A percentile compares a stretch with the other conserved stretches of the same genome.
Conservation (phyloP, 257 asterid genomes). For the Solanum medicagineum region DNA sequence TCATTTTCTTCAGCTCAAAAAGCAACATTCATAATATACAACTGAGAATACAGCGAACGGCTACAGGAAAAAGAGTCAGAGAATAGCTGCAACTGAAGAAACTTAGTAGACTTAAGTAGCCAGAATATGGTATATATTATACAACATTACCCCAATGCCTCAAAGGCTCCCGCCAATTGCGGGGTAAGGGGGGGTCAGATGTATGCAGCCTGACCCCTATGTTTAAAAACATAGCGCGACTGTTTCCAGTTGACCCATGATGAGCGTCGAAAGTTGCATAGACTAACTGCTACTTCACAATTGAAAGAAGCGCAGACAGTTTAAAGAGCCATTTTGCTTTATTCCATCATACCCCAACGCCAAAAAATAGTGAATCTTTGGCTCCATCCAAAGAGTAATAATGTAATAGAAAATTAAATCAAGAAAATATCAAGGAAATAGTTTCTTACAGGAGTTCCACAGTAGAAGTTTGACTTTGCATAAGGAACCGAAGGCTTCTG, state of each 20-base stretch:
- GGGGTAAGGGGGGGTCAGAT: too few relatives aligned
- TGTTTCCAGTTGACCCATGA: too few relatives aligned
- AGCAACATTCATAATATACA: background rate
- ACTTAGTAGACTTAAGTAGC: background rate
- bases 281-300: too few relatives aligned
- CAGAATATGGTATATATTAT: background rate
- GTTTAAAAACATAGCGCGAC: too few relatives aligned
- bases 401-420: background rate
- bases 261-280: too few relatives aligned
- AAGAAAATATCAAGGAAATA: background rate
- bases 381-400: background rate
- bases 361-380: too few relatives aligned
- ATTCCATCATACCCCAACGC: too few relatives aligned
- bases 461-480: conserved; percentile 86
- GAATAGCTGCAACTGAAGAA: background rate
- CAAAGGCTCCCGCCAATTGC: too few relatives aligned
- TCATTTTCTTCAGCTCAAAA: background rate
- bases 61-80: background rate
- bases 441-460: conserved; percentile 86
- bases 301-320: too few relatives aligned
- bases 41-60: background rate
- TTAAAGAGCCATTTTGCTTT: too few relatives aligned
- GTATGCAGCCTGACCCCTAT: too few relatives aligned
- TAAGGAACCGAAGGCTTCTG: conserved; percentile 92
- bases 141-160: too few relatives aligned